phyloP scores from a whole-genome alignment of 2,329 filamentous ascomycete genomes.

The Trichoderma polysporum region DNA sequence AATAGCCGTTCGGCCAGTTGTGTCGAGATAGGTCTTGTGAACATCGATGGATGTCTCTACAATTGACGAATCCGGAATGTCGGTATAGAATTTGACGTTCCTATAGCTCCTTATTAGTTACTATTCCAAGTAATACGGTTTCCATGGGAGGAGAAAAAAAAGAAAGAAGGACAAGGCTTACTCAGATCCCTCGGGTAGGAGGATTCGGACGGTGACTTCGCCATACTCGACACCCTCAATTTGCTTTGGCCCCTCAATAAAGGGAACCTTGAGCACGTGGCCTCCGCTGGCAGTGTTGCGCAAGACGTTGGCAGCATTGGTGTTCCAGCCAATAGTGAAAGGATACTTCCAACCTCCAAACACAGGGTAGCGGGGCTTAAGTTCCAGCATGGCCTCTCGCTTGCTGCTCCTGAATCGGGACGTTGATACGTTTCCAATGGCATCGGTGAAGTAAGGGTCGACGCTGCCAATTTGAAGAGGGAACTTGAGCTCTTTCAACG shows the following conservation, averaged over 20 bases:
- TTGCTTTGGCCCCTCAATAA: slow-evolving; percentile 88
- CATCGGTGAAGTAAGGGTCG: slow-evolving; percentile 92
- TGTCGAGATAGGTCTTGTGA: slow-evolving; percentile 94
- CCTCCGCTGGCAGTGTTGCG: slow-evolving; percentile 64
- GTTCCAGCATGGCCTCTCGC: slow-evolving; percentile 78
- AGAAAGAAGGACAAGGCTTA: slow-evolving; percentile 46
- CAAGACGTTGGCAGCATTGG: slow-evolving; percentile 74
- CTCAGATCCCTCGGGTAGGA: slow-evolving; percentile 88
- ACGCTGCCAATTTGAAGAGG: slow-evolving; percentile 76
- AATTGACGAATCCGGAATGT: slow-evolving; percentile 64
- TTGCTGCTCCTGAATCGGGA: slow-evolving; percentile 78
- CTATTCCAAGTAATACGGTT: neutral
- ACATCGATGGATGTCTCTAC: slow-evolving; percentile 57
- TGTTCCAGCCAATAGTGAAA: slow-evolving; percentile 95
- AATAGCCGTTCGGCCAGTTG: slow-evolving; percentile 79
- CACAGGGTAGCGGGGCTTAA: slow-evolving; percentile 92
- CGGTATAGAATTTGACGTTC: slow-evolving; percentile 75
- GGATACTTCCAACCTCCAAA: slow-evolving; percentile 99
- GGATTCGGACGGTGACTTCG: slow-evolving; percentile 73
- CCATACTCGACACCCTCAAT: slow-evolving; percentile 84
- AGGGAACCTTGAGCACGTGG: slow-evolving; percentile 87
- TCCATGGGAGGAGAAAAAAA: neutral
- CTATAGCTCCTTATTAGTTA: slow-evolving; percentile 52
- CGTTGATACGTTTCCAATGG: slow-evolving; percentile 95
- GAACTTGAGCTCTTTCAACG: slow-evolving; percentile 78